phyloP scores from a whole-genome alignment of 768 basidiomycete species.

The Daedaleopsis nitida region DNA sequence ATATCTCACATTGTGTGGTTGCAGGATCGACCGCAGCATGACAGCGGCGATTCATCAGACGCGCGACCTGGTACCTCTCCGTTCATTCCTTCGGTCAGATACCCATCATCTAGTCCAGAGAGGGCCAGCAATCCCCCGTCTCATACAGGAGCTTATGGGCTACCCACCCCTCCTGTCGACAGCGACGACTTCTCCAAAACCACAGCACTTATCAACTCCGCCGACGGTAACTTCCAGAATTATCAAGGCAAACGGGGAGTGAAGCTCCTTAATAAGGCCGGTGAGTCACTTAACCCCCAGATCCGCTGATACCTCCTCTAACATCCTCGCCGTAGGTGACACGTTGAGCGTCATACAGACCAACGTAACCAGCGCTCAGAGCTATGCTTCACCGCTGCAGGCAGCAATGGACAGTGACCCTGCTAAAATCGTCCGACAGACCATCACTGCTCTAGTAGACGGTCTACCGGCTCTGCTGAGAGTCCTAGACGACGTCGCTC shows the following conservation, averaged over 20 bases:
- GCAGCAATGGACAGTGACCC: background rate
- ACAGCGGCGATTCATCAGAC: background rate
- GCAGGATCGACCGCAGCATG: background rate
- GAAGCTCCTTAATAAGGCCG: background rate
- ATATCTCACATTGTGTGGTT: background rate
- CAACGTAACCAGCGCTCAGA: background rate
- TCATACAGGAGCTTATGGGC: background rate
- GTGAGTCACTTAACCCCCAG: background rate
- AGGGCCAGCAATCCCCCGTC: background rate
- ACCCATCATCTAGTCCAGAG: background rate
- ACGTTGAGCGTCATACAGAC: background rate
- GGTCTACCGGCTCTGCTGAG: slow-evolving; percentile 30
- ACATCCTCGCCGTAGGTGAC: background rate
- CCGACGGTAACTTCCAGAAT: background rate
- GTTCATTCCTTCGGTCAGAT: background rate
- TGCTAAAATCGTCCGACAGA: slow-evolving; percentile 15
- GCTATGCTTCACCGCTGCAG: background rate
- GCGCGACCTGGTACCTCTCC: background rate
- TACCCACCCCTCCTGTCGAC: background rate
- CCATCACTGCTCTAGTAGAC: slow-evolving; percentile 27
- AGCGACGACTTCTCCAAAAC: background rate
- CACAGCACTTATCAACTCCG: background rate
- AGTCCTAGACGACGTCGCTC: slow-evolving; percentile 30
- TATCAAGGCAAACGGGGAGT: background rate
- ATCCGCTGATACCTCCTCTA: background rate